phyloP scores from a whole-genome alignment of 2,329 filamentous ascomycete species.

The Helotiales sp. region DNA sequence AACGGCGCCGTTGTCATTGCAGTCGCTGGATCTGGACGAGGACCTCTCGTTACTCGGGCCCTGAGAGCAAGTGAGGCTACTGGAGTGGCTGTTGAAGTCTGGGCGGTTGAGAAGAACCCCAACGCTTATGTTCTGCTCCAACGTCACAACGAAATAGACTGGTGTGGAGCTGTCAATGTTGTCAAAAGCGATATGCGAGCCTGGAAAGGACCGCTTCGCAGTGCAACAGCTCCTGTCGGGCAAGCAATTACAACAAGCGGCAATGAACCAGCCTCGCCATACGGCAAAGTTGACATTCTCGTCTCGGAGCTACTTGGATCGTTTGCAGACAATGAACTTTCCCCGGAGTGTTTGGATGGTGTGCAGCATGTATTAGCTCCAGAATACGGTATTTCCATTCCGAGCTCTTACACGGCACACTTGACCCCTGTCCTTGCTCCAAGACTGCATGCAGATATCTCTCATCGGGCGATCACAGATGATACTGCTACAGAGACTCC shows the following conservation, averaged over 20 bases:
- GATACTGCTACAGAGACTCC: constrained; percentile 81
- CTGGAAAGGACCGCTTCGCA: constrained; percentile 79
- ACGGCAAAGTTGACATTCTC: constrained; percentile 81
- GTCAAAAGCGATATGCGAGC: constrained; percentile 97
- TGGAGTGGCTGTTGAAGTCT: constrained; percentile 78
- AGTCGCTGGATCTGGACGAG: constrained; percentile 90
- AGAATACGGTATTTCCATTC: constrained; percentile 87
- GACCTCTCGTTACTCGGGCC: constrained; percentile 85
- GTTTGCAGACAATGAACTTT: constrained; percentile 96
- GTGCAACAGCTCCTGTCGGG: constrained; percentile 29
- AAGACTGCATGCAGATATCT: constrained; percentile 79
- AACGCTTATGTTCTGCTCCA: constrained; percentile 95
- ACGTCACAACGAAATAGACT: constrained; percentile 79
- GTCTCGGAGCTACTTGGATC: constrained; percentile 93
- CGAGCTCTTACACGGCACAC: constrained; percentile 89
- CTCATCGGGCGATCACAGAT: constrained; percentile 60
- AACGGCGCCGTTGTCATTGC: constrained; percentile 78
- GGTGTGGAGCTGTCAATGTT: constrained; percentile 78
- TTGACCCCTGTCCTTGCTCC: constrained; percentile 90
- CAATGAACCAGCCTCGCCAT: constrained; percentile 42
- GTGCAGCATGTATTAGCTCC: constrained; percentile 85
- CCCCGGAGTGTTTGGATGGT: constrained; percentile 93
- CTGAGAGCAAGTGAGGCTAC: constrained; percentile 76
- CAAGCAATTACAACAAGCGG: constrained; percentile 37
- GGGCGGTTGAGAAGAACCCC: constrained; percentile 96